Base-by-base conservation (phyloP, 2,329 filamentous ascomycete genomes). In the Bipolaris sorokiniana region DNA sequence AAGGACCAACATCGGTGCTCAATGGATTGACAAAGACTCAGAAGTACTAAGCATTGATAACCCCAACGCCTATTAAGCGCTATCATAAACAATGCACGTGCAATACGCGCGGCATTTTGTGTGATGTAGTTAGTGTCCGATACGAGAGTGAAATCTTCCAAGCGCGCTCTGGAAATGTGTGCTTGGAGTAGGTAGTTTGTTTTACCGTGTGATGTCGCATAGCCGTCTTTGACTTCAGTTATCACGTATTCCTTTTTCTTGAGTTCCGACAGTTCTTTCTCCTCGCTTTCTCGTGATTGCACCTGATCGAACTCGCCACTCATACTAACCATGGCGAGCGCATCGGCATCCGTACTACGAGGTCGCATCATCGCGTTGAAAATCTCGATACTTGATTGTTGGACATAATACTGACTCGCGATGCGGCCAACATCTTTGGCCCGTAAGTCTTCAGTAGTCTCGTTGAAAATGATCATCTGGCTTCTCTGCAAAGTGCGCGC, bases 381-480 rank as follows among this genome's bases (percentile, higher is more conserved):
- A 40, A 98, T 90, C 74, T 98, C 90, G 61, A 99, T 90, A 75
- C 91, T 97, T 13, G 90, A 90, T 70, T 99, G 93, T 46, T 96
- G 83, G 47, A 99, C 94, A 71, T 99, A 99, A 73, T 90, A 99
- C 75, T 99, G 94, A 75, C 94, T 98, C 15, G 95, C 95, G 74
- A 99, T 99, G 15, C 95, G 88, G 3, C 95, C 95, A 48, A 98
- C 90, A 69, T 99, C 94, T 75, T 99, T 99, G 58, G 92, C 90
- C 57, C 92, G 88, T 7, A 99, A 85, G 69, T 97, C 94, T 66
- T 97, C 94, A 0, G 94, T 99, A 16, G 83, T 86, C 71, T 98
- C 95, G 65, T 99, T 97, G 81, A 94, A 99, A 54, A 99, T 95
- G 69, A 99, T 95, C 96, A 99, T 99, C 77, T 99, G 95, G 66